Evolutionary conservation across 176 grass and related monocot genomes (phyloP).

Genomic region (Thinopyrum elongatum): DNA sequence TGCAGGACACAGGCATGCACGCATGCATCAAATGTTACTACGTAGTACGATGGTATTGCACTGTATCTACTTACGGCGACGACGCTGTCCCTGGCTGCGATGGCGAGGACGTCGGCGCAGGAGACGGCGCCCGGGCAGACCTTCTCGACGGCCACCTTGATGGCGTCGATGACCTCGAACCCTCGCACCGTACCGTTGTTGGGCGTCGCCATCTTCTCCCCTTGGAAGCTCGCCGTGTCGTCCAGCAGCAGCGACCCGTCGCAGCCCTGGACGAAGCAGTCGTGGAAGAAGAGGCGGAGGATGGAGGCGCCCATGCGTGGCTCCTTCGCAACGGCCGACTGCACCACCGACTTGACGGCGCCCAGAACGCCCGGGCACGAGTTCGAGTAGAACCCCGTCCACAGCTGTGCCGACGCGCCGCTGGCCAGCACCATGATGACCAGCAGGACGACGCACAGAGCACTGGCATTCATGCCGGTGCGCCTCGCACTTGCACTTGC

Average conservation of each 20-base stretch:
- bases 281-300: slow-evolving; percentile 80
- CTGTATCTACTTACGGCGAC: slow-evolving; percentile 26
- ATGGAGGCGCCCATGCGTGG: slow-evolving; percentile 70
- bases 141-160: slow-evolving; percentile 61
- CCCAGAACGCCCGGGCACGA: slow-evolving; percentile 49
- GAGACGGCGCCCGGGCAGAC: slow-evolving; percentile 67
- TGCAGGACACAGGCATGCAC: background rate
- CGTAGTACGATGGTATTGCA: background rate
- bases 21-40: background rate
- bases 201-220: slow-evolving; percentile 64
- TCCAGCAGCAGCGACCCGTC: slow-evolving; percentile 79
- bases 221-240: slow-evolving; percentile 43
- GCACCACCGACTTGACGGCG: slow-evolving; percentile 40
- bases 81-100: slow-evolving; percentile 59
- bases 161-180: slow-evolving; percentile 73
- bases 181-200: slow-evolving; percentile 64
- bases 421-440: background rate
- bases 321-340: slow-evolving; percentile 50
- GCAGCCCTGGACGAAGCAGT: slow-evolving; percentile 82
- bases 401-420: background rate
- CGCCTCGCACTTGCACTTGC: background rate
- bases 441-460: background rate
- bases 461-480: background rate
- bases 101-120: too few relatives aligned
- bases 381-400: slow-evolving; percentile 44